phyloP scores from a whole-genome alignment of 352 stramenopile species.

The Albugo candida region DNA sequence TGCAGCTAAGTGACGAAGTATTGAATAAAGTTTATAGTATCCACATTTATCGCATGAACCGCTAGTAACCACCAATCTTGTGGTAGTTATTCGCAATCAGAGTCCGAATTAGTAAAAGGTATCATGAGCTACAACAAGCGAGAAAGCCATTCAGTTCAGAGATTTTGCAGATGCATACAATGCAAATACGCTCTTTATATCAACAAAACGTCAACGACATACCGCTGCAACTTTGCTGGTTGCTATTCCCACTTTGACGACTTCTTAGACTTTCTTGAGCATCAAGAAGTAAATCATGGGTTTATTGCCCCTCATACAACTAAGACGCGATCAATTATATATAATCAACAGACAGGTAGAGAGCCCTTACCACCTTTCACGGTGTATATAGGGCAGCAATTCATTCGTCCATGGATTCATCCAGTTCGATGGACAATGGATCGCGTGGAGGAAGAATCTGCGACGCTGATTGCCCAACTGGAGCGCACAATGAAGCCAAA shows the following conservation, averaged over 20 bases:
- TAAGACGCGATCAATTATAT: conserved; percentile 19
- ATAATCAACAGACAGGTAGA: conserved; percentile 14
- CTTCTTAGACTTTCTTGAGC: conserved; percentile 24
- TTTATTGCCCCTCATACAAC: conserved; percentile 16
- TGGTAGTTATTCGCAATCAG: no score
- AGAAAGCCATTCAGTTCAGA: no score
- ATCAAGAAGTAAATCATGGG: conserved; percentile 33
- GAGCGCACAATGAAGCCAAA: no score
- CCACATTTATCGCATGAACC: no score
- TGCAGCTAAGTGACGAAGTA: no score
- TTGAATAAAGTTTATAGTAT: no score
- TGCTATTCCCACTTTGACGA: conserved; percentile 18
- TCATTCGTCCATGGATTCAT: conserved; percentile 11
- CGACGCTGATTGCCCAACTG: conserved; percentile 6
- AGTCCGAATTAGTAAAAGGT: no score
- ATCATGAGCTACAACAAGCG: no score
- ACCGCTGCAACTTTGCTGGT: background rate
- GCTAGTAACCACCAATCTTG: no score
- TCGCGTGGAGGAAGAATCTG: conserved; percentile 19
- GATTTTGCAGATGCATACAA: no score
- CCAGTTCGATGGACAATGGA: conserved; percentile 26
- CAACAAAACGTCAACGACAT: no score
- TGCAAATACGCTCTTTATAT: no score
- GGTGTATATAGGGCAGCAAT: conserved; percentile 32
- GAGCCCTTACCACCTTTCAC: conserved; percentile 21